Evolutionary conservation across 1,284 basidiomycete genomes (phyloP), one percentile per base, ranked within the genome.

Genomic region (Cutaneotrichosporon cutaneum): DNA sequence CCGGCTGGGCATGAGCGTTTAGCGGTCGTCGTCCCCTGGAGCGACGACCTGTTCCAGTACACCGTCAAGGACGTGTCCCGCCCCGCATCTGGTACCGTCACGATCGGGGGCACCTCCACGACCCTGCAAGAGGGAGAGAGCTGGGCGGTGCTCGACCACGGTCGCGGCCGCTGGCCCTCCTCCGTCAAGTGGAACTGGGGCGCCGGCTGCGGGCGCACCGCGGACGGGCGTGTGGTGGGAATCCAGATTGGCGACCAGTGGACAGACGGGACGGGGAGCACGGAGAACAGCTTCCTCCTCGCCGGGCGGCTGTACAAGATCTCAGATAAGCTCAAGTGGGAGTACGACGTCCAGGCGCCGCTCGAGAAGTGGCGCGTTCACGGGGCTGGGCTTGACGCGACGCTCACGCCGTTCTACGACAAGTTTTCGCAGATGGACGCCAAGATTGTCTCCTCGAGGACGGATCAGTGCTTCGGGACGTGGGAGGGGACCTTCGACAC

Each of bases 71-170:
- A 65, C 54, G 55, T 65, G 13, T 51, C 35, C 18, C 60, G 60
- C 14, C 63, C 60, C 22, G 60, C 63, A 6, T 45, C 50, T 16
- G 63, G 63, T 1, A 39, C 22, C 10, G 18, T 65, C 5, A 48
- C 44, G 13, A 16, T 65, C 6, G 57, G 42, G 3, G 63, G 54
- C 16, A 11, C 21, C n/a, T n/a, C n/a, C 26, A 27, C 18, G 13
- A 36, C 45, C 27, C 6, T 13, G 1, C 22, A 56, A 9, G 32
- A 48, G 22, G 63, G 63, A n/a, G 56, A 60, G 18, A 36, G 35
- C n/a, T 65, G 63, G 63, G 60, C 63, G 4, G 53, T 61, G 16
- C 60, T 65, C 35, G 63, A 65, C 51, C 63, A 62, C 58, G 63
- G 63, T 4, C 13, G 22, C 22, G 22, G 45, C 11, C 22, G 45